Conservation (phyloP, 257 asterid species). For the Solanum medicagineum region DNA sequence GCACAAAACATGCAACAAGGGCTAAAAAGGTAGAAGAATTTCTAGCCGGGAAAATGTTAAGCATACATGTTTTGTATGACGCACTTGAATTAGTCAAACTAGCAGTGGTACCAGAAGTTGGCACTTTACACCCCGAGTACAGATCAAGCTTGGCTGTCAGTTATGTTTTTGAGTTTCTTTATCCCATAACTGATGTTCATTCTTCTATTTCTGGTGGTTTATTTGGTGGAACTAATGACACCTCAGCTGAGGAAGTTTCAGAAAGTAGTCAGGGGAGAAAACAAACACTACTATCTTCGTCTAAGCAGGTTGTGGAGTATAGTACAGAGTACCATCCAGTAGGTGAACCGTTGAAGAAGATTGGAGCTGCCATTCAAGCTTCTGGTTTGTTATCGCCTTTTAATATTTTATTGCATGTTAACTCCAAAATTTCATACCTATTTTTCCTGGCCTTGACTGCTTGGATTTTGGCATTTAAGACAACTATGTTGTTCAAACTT, state of each 20-base stretch:
- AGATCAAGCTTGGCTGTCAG: conserved; percentile 45
- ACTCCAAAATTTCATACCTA: neutral
- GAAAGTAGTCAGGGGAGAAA: conserved; percentile 1
- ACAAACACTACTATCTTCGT: conserved; percentile 28
- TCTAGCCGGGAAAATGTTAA: conserved; percentile 25
- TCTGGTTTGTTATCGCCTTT: no score
- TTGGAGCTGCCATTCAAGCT: neutral
- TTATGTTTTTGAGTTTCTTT: conserved; percentile 45
- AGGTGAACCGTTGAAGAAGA: no score
- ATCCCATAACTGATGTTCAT: conserved; percentile 7
- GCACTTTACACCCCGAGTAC: conserved; percentile 42
- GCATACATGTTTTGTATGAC: conserved; percentile 19
- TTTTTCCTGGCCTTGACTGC: neutral
- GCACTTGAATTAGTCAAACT: conserved; percentile 35
- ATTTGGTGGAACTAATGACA: conserved; percentile 1
- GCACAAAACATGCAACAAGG: conserved; percentile 34
- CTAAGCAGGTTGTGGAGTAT: conserved; percentile 37
- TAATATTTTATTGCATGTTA: no score
- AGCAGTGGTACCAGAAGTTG: conserved; percentile 38
- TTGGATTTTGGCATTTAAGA: neutral
- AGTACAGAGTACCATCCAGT: conserved; percentile 8
- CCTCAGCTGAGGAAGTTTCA: conserved; percentile 6
- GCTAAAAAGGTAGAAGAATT: conserved; percentile 39
- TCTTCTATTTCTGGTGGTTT: neutral
- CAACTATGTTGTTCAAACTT: neutral